These are phyloP conservation scores for Artemisia argyi DNA, from an alignment of 129 eudicot species.

Conservation along the genomic window DNA sequence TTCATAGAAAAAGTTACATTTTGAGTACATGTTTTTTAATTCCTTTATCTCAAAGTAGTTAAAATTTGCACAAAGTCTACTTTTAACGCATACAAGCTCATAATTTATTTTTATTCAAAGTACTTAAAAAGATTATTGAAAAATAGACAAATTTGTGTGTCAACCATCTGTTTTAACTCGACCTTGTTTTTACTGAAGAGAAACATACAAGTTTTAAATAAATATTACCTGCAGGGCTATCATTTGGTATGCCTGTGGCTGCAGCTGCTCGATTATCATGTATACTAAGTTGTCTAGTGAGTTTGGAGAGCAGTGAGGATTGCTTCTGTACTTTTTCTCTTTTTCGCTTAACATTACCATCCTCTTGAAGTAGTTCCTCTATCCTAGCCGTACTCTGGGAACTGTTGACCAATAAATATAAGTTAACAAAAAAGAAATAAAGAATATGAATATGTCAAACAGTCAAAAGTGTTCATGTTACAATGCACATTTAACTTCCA, in stretches of 20 bases:
- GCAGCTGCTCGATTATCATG: conserved; percentile 97
- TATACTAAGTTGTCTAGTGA: conserved; percentile 78
- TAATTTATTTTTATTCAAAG: no score
- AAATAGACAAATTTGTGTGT: no score
- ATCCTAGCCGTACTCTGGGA: conserved; percentile 79
- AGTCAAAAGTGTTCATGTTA: neutral
- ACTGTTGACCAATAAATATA: conserved; percentile 38
- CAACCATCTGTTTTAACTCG: no score
- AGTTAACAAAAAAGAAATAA: neutral
- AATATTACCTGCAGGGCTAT: conserved; percentile 60
- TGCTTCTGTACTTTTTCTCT: conserved; percentile 86
- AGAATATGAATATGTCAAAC: neutral
- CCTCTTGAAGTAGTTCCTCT: conserved; percentile 94
- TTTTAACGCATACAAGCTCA: no score
- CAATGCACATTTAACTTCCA: conserved; percentile 1
- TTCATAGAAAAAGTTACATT: neutral
- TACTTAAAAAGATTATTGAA: no score
- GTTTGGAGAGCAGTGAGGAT: conserved; percentile 90
- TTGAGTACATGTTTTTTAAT: neutral
- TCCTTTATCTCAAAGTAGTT: no score
- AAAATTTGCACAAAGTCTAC: no score
- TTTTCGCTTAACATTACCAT: conserved; percentile 77
- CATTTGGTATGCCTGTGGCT: conserved; percentile 56
- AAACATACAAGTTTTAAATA: neutral
- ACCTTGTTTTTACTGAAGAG: neutral